Percentiles rank a stretch among this genome's conserved stretches.
Evolutionary conservation across 805 yeast species (phyloP).

Genomic region (Ogataea ganodermae): DNA sequence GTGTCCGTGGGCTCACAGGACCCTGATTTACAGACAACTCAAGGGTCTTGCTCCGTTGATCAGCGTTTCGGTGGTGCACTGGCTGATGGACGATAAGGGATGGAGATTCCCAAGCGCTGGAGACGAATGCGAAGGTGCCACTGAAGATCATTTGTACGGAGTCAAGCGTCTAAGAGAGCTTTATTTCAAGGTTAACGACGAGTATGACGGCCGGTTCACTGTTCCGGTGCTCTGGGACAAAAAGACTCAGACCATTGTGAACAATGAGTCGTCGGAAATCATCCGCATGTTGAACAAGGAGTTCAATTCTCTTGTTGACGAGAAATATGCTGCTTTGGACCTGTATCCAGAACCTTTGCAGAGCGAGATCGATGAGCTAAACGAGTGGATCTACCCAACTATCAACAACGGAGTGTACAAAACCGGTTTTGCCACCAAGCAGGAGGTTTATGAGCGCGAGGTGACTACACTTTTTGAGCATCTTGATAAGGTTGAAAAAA

Average conservation of each 20-base stretch:
- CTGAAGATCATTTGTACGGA: constrained; percentile 63
- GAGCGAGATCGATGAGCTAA: constrained; percentile 69
- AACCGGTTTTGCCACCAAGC: constrained; percentile 84
- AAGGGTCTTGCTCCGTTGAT: constrained; percentile 71
- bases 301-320: constrained; percentile 59
- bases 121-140: constrained; percentile 48
- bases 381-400: constrained; percentile 78
- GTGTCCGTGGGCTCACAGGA: constrained; percentile 96
- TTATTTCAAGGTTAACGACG: constrained; percentile 73
- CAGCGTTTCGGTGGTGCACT: constrained; percentile 79
- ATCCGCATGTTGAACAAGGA: constrained; percentile 80
- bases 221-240: constrained; percentile 95
- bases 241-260: constrained; percentile 79
- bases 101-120: constrained; percentile 72
- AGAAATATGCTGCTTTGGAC: constrained; percentile 52
- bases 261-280: constrained; percentile 88
- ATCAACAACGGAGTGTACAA: constrained; percentile 95
- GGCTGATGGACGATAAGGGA: constrained; percentile 85
- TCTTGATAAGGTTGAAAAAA: constrained; percentile 67
- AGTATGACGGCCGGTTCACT: constrained; percentile 80
- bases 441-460: constrained; percentile 76
- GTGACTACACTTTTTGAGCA: constrained; percentile 62
- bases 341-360: constrained; percentile 61
- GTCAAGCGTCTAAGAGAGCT: constrained; percentile 63
- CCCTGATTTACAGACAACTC: constrained; percentile 67